These are phyloP conservation scores for Pisolithus tinctorius DNA, from an alignment of 768 basidiomycete species.

Conservation along the genomic window DNA sequence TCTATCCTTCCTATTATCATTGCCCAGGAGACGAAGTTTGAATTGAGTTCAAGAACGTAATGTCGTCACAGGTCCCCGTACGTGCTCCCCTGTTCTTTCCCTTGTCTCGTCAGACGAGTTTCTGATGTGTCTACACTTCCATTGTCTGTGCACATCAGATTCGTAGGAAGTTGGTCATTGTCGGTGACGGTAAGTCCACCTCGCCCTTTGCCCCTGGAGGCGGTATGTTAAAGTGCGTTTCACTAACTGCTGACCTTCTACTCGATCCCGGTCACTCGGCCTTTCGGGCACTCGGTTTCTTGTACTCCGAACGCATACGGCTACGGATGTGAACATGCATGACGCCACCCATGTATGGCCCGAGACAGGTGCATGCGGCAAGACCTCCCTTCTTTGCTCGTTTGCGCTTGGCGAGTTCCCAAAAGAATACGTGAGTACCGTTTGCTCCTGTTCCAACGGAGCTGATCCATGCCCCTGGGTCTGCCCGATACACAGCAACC, in stretches of 20 bases:
- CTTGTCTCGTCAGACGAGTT: neutral
- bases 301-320: neutral
- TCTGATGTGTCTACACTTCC: neutral
- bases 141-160: conserved; percentile 44
- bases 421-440: conserved; percentile 79
- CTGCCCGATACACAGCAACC: conserved; percentile 35
- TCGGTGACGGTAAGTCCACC: conserved; percentile 78
- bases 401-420: conserved; percentile 95
- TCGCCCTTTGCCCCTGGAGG: neutral
- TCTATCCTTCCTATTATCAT: no score
- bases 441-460: neutral
- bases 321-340: neutral
- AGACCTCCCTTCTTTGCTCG: conserved; percentile 85
- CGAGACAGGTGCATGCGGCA: conserved; percentile 82
- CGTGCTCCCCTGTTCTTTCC: conserved; percentile 21
- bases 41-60: conserved; percentile 10
- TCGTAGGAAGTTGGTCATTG: conserved; percentile 91
- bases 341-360: conserved; percentile 13
- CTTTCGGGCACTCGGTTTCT: neutral
- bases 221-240: no score
- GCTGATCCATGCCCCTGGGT: neutral
- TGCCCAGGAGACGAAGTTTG: neutral
- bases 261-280: neutral
- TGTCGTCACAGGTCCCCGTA: conserved; percentile 57
- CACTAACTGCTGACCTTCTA: neutral